These are phyloP conservation scores for Fusarium scirpi DNA, from an alignment of 2,329 filamentous ascomycete genomes.

Conservation along the genomic window DNA sequence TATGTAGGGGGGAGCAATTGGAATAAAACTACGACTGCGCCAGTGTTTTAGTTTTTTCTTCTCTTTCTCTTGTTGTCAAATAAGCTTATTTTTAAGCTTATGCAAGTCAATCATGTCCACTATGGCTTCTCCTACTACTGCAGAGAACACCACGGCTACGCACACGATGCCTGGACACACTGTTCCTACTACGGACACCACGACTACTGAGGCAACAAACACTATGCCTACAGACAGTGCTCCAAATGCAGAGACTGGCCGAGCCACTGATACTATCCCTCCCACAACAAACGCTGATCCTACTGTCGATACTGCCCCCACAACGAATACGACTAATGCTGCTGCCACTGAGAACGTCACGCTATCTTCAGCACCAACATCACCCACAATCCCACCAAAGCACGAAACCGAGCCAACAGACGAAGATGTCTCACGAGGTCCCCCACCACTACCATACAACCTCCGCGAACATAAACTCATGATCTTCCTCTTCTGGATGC, in stretches of 20 bases:
- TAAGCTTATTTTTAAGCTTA: slow-evolving; percentile 39
- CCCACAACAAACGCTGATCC: background rate
- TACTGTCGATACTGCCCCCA: background rate
- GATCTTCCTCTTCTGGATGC: slow-evolving; percentile 41
- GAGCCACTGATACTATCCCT: background rate
- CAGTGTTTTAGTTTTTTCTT: background rate
- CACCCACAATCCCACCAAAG: slow-evolving; percentile 8
- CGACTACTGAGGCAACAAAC: no score
- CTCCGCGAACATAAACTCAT: slow-evolving; percentile 43
- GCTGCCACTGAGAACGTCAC: background rate
- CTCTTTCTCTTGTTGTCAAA: background rate
- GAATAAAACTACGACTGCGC: background rate
- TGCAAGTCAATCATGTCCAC: background rate
- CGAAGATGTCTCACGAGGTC: background rate
- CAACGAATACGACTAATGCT: background rate
- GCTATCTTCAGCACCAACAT: slow-evolving; percentile 16
- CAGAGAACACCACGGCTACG: background rate
- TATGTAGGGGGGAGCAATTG: background rate
- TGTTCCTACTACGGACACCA: no score
- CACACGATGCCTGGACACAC: no score
- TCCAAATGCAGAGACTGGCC: background rate
- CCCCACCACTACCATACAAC: slow-evolving; percentile 40
- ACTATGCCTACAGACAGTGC: background rate
- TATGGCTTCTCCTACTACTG: background rate
- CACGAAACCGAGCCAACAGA: background rate